Conservation (phyloP, 129 eudicot genomes). For the Artemisia tridentata region DNA sequence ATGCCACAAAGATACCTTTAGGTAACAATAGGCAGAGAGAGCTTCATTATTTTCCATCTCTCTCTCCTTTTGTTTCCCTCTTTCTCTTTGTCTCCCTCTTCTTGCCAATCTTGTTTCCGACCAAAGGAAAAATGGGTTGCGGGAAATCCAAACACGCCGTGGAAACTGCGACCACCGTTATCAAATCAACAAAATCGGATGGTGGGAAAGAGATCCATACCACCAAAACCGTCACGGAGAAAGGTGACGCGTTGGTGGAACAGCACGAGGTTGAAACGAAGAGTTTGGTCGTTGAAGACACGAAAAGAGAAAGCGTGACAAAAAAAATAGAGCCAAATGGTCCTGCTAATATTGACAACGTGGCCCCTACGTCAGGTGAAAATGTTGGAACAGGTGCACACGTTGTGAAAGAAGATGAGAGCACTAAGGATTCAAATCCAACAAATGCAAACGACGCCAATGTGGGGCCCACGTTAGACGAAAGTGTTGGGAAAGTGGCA, state of each 20-base stretch:
- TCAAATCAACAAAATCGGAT: slow-evolving; percentile 23
- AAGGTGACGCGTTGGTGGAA: background rate
- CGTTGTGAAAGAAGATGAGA: slow-evolving; percentile 11
- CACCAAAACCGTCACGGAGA: slow-evolving; percentile 22
- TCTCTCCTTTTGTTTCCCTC: slow-evolving; percentile 23
- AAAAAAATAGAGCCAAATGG: slow-evolving; percentile 4
- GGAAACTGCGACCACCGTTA: slow-evolving; percentile 27
- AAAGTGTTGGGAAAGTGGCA: background rate
- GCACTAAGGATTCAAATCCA: slow-evolving; percentile 4
- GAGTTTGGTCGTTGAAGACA: slow-evolving; percentile 13
- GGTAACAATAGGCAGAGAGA: slow-evolving; percentile 29
- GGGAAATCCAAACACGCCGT: slow-evolving; percentile 43
- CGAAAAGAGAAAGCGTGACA: slow-evolving; percentile 10
- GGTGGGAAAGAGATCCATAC: slow-evolving; percentile 26
- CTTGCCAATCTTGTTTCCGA: slow-evolving; percentile 27
- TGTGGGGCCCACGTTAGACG: slow-evolving; percentile 8
- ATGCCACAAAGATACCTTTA: slow-evolving; percentile 28
- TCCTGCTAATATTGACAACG: background rate
- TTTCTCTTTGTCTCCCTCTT: slow-evolving; percentile 12
- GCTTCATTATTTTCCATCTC: slow-evolving; percentile 16
- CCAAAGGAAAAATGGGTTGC: slow-evolving; percentile 32
- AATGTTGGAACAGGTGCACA: background rate
- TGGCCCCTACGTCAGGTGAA: background rate
- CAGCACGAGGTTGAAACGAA: slow-evolving; percentile 20
- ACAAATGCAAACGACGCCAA: background rate